Base-by-base conservation (phyloP, 371 early-diverging fungal genomes). In the Phascolomyces articulosus region DNA sequence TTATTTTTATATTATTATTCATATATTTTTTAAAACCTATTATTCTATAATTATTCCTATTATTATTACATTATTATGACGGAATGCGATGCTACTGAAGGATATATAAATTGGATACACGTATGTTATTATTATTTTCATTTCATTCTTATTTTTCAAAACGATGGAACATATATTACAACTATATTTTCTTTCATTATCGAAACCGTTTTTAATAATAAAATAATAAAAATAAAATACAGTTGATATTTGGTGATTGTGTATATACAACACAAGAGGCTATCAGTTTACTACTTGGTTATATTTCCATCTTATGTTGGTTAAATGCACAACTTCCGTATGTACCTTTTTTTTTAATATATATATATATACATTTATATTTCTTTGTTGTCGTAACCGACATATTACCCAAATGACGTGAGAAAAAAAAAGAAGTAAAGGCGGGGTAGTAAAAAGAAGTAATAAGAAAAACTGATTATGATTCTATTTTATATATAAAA, bases 271-370 rank as follows among this genome's bases (percentile, higher is more conserved):
- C 70, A 61, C 80, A 68, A 51, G 87, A 71, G 51, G 78, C 66
- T 58, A 64, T 79, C 48, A 73, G 72, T 58, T 40, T 83, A 34
- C 53, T 83, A 20, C 69, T 88, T 58, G 92, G 92, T 0, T 91
- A 90, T 66, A 49, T 82, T 9, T 91, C 91, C 4, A 89, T 93
- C 55, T 64, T 78, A 20, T 89, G 82, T 64, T 93, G 93, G 93
- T 60, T 93, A 13, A 90, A 87, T 74, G 92, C 91, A 28, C 91
- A 92, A 77, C 75, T 91, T 68, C 93, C 93, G 82, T 90, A 91
- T 40, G 56, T 63, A 11, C 26, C 29, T n/a, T 53, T 53, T 11
- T 24, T 53, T 18, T 15, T 23, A n/a, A n/a, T n/a, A n/a, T n/a
- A n/a, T n/a, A n/a, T n/a, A n/a, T n/a, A n/a, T n/a, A n/a, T n/a